Evolutionary conservation across 441 rosid genomes (phyloP).

Genomic region (Jatropha podagrica): DNA sequence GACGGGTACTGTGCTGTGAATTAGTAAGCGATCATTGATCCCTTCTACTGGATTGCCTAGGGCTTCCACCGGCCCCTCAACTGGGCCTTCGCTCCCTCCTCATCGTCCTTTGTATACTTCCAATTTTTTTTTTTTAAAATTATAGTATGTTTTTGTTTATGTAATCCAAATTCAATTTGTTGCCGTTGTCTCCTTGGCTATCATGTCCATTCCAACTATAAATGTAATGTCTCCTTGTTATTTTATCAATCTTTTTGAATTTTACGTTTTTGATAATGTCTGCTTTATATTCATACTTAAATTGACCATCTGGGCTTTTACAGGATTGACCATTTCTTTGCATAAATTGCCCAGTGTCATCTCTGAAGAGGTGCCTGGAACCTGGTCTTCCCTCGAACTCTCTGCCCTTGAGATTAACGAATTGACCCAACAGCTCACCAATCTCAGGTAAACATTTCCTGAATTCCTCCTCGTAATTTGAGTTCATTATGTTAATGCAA

Average conservation of each 20-base stretch:
- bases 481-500: background rate
- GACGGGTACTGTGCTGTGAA: too few relatives aligned
- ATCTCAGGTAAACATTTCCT: slow-evolving; percentile 27
- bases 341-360: slow-evolving; percentile 24
- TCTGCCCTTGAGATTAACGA: slow-evolving; percentile 35
- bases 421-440: slow-evolving; percentile 30
- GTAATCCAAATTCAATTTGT: background rate
- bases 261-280: background rate
- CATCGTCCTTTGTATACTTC: background rate
- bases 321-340: slow-evolving; percentile 28
- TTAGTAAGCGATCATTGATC: background rate
- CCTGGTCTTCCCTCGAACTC: slow-evolving; percentile 35
- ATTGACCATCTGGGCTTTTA: background rate
- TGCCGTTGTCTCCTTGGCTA: background rate
- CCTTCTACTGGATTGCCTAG: background rate
- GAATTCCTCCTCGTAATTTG: background rate
- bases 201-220: slow-evolving; percentile 1
- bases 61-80: slow-evolving; percentile 1
- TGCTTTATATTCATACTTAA: background rate
- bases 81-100: slow-evolving; percentile 2
- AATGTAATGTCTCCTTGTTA: background rate
- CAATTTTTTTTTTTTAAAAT: background rate
- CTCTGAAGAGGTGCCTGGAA: slow-evolving; percentile 37
- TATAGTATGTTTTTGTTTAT: background rate
- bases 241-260: background rate